A percentile compares a stretch with the other conserved stretches of the same genome.
Conservation (phyloP, 192 early-diverging fungal species). For the Powellomyces hirtus region DNA sequence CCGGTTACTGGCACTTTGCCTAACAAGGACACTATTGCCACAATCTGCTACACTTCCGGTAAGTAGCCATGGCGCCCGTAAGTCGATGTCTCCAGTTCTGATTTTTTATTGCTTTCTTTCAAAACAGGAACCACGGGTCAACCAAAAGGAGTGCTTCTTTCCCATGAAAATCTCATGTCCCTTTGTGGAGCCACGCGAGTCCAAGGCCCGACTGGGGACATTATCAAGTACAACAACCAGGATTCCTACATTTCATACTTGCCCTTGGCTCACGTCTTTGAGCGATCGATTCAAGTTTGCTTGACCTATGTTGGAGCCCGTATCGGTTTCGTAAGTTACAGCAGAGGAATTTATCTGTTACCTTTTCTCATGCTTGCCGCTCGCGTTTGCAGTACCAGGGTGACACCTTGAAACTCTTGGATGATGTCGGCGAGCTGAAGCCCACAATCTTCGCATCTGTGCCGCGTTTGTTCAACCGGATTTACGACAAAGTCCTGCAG, state of each 20-base stretch:
- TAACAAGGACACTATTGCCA: slow-evolving; percentile 64
- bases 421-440: slow-evolving; percentile 79
- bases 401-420: slow-evolving; percentile 69
- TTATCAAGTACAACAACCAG: slow-evolving; percentile 21
- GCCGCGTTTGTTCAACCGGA: slow-evolving; percentile 83
- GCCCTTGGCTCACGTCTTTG: slow-evolving; percentile 89
- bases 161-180: slow-evolving; percentile 12
- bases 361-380: slow-evolving; percentile 51
- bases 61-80: slow-evolving; percentile 62
- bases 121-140: slow-evolving; percentile 1
- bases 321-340: slow-evolving; percentile 72
- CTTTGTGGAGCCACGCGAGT: slow-evolving; percentile 4
- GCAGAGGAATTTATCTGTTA: slow-evolving; percentile 49
- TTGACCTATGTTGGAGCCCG: slow-evolving; percentile 60
- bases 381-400: slow-evolving; percentile 72
- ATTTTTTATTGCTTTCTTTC: background rate
- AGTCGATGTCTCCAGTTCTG: slow-evolving; percentile 74
- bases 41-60: slow-evolving; percentile 85
- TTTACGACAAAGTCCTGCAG: slow-evolving; percentile 76
- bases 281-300: slow-evolving; percentile 44
- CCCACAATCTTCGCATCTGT: slow-evolving; percentile 84
- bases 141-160: slow-evolving; percentile 17
- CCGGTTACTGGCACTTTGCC: slow-evolving; percentile 9
- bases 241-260: slow-evolving; percentile 83
- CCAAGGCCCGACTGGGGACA: slow-evolving; percentile 4